These are phyloP conservation scores for Basipetospora sp. DNA, from an alignment of 2,329 filamentous ascomycete species.

Conservation along the genomic window DNA sequence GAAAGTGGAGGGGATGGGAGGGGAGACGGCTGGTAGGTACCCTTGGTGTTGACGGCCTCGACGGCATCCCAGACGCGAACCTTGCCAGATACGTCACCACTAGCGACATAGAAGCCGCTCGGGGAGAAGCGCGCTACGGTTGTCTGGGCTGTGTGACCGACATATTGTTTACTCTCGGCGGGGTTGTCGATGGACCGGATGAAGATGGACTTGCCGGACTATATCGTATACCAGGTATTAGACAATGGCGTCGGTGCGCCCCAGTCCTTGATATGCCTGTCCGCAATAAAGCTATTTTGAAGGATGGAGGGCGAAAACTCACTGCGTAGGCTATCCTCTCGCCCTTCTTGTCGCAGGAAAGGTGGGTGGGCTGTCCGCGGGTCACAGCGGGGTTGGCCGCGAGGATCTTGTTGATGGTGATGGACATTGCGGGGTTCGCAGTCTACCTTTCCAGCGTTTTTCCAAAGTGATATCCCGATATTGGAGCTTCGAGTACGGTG, in stretches of 20 bases:
- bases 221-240: too few relatives aligned
- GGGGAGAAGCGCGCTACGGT: conserved; percentile 90
- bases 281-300: too few relatives aligned
- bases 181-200: conserved; percentile 88
- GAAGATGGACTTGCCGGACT: conserved; percentile 96
- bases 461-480: too few relatives aligned
- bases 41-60: conserved; percentile 71
- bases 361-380: conserved; percentile 74
- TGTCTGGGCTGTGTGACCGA: conserved; percentile 72
- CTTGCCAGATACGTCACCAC: conserved; percentile 69
- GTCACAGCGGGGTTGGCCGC: conserved; percentile 72
- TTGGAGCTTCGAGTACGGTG: too few relatives aligned
- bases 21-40: conserved; percentile 14
- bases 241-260: too few relatives aligned
- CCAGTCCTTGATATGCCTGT: too few relatives aligned
- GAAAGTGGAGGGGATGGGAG: neutral
- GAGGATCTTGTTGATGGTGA: conserved; percentile 55
- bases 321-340: conserved; percentile 88
- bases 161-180: conserved; percentile 74
- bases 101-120: conserved; percentile 87
- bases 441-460: too few relatives aligned
- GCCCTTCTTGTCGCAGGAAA: conserved; percentile 77
- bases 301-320: conserved; percentile 21
- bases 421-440: conserved; percentile 34
- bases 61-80: conserved; percentile 90